phyloP scores from a whole-genome alignment of 768 basidiomycete species.

The Pisolithus albus region DNA sequence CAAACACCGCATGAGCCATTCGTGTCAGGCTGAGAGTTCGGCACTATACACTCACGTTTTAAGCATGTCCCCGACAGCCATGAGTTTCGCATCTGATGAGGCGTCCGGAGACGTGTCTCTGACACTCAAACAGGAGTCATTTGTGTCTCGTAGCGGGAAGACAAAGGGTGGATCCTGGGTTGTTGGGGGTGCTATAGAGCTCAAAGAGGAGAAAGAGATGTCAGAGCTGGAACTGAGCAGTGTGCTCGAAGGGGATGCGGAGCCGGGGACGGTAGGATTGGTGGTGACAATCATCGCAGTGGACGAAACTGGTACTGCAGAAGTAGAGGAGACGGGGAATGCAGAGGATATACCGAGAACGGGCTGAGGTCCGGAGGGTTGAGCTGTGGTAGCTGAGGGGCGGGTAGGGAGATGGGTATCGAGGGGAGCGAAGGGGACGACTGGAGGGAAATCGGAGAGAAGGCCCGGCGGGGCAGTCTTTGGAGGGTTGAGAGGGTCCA shows the following conservation, averaged over 20 bases:
- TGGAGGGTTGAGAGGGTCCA: slow-evolving; percentile 22
- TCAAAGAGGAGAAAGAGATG: slow-evolving; percentile 19
- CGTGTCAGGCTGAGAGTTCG: slow-evolving; percentile 11
- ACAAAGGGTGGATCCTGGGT: slow-evolving; percentile 17
- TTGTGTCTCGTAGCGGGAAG: slow-evolving; percentile 20
- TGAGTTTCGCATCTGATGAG: slow-evolving; percentile 40
- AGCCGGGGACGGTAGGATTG: slow-evolving; percentile 7
- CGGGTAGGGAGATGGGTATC: slow-evolving; percentile 24
- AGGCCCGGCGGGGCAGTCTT: slow-evolving; percentile 27
- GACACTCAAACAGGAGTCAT: slow-evolving; percentile 13
- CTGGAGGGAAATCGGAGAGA: slow-evolving; percentile 36
- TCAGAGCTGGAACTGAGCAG: slow-evolving; percentile 18
- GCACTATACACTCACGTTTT: slow-evolving; percentile 40
- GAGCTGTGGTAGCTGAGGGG: slow-evolving; percentile 16
- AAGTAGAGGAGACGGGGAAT: slow-evolving; percentile 8
- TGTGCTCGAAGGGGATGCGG: slow-evolving; percentile 13
- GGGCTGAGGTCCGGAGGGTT: slow-evolving; percentile 30
- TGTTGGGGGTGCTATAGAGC: slow-evolving; percentile 1
- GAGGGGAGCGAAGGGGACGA: slow-evolving; percentile 33
- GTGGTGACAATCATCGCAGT: slow-evolving; percentile 3
- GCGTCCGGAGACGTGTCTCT: slow-evolving; percentile 24
- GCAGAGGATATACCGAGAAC: slow-evolving; percentile 35
- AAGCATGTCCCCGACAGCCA: slow-evolving; percentile 43
- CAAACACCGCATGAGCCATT: slow-evolving; percentile 14
- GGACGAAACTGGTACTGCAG: neutral